These are phyloP conservation scores for Neocallimastix lanati DNA, from an alignment of 192 early-diverging fungal genomes.

Conservation along the genomic window DNA sequence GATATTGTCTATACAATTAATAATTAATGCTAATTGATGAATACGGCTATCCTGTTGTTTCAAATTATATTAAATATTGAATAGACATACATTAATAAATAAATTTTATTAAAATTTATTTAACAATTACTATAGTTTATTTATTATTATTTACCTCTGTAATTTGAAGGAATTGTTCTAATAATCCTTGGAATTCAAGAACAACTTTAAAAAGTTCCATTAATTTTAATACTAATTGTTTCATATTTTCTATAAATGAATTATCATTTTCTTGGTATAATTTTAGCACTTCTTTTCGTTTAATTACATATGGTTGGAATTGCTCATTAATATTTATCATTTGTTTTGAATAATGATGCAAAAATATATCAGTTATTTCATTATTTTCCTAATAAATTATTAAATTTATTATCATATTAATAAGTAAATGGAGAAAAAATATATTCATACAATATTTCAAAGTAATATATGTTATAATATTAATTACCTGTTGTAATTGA, in stretches of 20 bases:
- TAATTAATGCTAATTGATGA: background rate
- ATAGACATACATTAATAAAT: too few species aligned
- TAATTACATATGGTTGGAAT: background rate
- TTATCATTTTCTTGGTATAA: background rate
- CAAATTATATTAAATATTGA: too few species aligned
- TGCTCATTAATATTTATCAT: background rate
- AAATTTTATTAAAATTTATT: too few species aligned
- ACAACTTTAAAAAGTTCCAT: background rate
- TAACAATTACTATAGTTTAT: too few species aligned
- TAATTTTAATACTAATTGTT: background rate
- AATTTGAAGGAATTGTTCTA: background rate
- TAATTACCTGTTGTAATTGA: background rate
- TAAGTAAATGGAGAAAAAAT: too few species aligned
- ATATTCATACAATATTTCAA: too few species aligned
- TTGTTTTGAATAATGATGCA: background rate
- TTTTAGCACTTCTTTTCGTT: background rate
- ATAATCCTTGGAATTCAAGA: background rate
- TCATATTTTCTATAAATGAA: background rate
- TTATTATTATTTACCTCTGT: background rate
- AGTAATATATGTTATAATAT: too few species aligned
- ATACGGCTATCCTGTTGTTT: background rate
- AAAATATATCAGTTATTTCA: background rate
- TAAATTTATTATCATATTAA: too few species aligned
- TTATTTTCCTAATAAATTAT: background rate
- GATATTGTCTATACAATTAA: background rate